These are phyloP conservation scores for Cutaneotrichosporon daszewskae DNA, from an alignment of 1,284 basidiomycete species.

Conservation along the genomic window DNA sequence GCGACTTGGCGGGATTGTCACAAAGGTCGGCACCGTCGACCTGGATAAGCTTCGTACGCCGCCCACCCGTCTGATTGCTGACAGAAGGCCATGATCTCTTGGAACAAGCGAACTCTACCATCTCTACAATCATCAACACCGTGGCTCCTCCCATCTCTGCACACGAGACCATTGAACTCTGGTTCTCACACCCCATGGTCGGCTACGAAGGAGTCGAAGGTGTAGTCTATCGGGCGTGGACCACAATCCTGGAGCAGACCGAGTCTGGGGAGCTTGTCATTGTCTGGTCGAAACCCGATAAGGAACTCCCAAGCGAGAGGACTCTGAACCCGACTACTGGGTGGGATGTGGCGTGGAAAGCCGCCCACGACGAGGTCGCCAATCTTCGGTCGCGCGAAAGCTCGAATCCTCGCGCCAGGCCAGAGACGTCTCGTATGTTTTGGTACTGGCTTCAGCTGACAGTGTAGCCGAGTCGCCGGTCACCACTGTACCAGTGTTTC, in stretches of 20 bases:
- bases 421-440: slow-evolving; percentile 21
- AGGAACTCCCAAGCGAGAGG: slow-evolving; percentile 54
- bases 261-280: slow-evolving; percentile 86
- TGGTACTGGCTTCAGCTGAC: background rate
- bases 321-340: slow-evolving; percentile 72
- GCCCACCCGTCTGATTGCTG: background rate
- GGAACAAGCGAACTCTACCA: slow-evolving; percentile 73
- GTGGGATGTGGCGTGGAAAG: slow-evolving; percentile 72
- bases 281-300: slow-evolving; percentile 60
- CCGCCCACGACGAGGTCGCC: slow-evolving; percentile 55
- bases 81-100: slow-evolving; percentile 74
- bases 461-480: slow-evolving; percentile 54
- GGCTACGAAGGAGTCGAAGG: slow-evolving; percentile 93
- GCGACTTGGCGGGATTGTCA: slow-evolving; percentile 55
- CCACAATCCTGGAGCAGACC: slow-evolving; percentile 83
- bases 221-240: slow-evolving; percentile 78
- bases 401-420: slow-evolving; percentile 28
- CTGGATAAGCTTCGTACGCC: slow-evolving; percentile 69
- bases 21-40: slow-evolving; percentile 57
- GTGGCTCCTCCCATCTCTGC: slow-evolving; percentile 97
- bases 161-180: slow-evolving; percentile 94
- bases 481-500: slow-evolving; percentile 82
- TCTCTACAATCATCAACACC: slow-evolving; percentile 86
- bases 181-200: slow-evolving; percentile 91
- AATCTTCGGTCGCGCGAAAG: slow-evolving; percentile 32